Conservation (phyloP, 441 rosid species). For the Isatis lusitanica region DNA sequence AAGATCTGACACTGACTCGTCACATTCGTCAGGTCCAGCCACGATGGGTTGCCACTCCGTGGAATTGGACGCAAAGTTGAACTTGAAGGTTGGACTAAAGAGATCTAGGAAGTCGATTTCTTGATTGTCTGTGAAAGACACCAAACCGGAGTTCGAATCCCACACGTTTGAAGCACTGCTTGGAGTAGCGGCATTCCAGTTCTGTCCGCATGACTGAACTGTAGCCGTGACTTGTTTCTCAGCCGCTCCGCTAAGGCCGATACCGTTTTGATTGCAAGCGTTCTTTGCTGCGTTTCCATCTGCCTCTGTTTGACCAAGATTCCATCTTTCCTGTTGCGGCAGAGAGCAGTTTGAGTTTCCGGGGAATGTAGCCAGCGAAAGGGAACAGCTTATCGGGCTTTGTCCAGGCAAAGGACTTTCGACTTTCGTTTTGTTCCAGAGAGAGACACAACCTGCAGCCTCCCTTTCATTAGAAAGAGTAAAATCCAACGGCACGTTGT, state of each 20-base stretch:
- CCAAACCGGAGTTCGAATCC: slow-evolving; percentile 49
- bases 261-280: slow-evolving; percentile 36
- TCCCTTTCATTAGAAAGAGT: slow-evolving; percentile 40
- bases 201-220: slow-evolving; percentile 58
- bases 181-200: slow-evolving; percentile 57
- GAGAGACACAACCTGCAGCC: slow-evolving; percentile 34
- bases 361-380: slow-evolving; percentile 44
- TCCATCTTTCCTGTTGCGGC: slow-evolving; percentile 38
- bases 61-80: slow-evolving; percentile 43
- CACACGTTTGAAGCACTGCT: slow-evolving; percentile 47
- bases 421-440: slow-evolving; percentile 40
- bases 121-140: slow-evolving; percentile 47
- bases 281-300: slow-evolving; percentile 34
- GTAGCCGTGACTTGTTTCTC: slow-evolving; percentile 52
- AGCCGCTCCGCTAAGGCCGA: slow-evolving; percentile 29
- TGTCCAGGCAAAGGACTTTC: slow-evolving; percentile 43
- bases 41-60: slow-evolving; percentile 68
- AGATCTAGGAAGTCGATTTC: slow-evolving; percentile 59
- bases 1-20: slow-evolving; percentile 96
- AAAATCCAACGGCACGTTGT: slow-evolving; percentile 41
- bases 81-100: slow-evolving; percentile 48
- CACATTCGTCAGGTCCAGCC: slow-evolving; percentile 67
- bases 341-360: slow-evolving; percentile 43
- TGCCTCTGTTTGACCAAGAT: slow-evolving; percentile 33
- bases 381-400: slow-evolving; percentile 46